Base-by-base conservation (phyloP, 768 basidiomycete genomes). In the Collybia sordida region DNA sequence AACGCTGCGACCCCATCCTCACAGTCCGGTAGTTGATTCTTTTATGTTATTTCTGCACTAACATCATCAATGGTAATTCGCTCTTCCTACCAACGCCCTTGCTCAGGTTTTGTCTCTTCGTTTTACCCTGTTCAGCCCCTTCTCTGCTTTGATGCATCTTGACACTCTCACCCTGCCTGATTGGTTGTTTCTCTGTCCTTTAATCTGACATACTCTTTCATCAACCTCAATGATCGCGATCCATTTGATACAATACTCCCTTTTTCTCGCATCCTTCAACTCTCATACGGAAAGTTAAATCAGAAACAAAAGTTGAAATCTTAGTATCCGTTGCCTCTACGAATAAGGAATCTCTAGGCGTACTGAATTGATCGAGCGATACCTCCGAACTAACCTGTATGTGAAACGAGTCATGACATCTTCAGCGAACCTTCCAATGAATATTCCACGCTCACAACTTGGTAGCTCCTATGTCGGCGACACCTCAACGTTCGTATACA, bases 1-100 rank as follows among this genome's bases (percentile, higher is more conserved):
- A 75, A 78, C 42, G 66, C 82, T 36, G 72, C 82, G 15, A 75
- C 82, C n/a, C 73, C 83, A 43, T 65, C 68, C 15, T 64, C 72
- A 40, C 72, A 75, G 56, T 54, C 69, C 24, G 66, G 69, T 23
- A 62, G 66, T 42, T 61, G 61, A 52, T 51, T 28, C 45, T 19
- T n/a, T 42, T 28, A 21, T 31, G 21, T 17, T 42, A 39, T 46
- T 28, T 45, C 14, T 46, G 18, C 34, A 25, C 19, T 39, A 38
- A 40, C 28, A 23, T 48, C 42, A 27, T 44, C 39, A 27, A 46
- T 46, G 37, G 44, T 46, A 17, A 42, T 42, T 14, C 21, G 19
- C 25, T 15, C 22, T 37, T 34, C 34, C 22, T n/a, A 15, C 36
- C 34, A 11, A 5, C 11, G 27, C 27, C 27, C 11, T 27, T 27